Conservation (phyloP, 768 basidiomycete genomes). For the Russula vinacea region DNA sequence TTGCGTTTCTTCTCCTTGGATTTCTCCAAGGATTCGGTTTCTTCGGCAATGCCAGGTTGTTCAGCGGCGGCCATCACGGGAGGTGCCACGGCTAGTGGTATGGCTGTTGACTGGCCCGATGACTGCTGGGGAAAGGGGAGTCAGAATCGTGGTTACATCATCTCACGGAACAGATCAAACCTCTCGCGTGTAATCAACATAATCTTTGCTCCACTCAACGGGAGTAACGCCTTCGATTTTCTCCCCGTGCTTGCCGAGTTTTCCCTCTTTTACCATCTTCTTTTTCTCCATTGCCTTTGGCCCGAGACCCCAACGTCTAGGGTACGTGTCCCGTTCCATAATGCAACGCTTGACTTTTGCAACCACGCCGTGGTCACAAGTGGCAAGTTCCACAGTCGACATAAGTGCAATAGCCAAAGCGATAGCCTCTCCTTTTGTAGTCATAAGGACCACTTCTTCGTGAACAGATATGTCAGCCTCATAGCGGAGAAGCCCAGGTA, state of each 20-base stretch:
- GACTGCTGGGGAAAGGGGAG: constrained; percentile 36
- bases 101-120: constrained; percentile 39
- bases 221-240: constrained; percentile 86
- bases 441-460: constrained; percentile 98
- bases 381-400: constrained; percentile 97
- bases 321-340: constrained; percentile 99
- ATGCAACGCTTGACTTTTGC: constrained; percentile 99
- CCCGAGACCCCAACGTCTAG: constrained; percentile 97
- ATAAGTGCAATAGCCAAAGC: constrained; percentile 94
- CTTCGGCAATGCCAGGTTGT: constrained; percentile 36
- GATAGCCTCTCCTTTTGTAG: constrained; percentile 98
- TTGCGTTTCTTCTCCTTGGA: constrained; percentile 85
- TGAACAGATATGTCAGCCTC: constrained; percentile 91
- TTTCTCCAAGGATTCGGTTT: constrained; percentile 42
- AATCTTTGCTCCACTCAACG: constrained; percentile 85
- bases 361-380: constrained; percentile 97
- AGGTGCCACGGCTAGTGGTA: constrained; percentile 28
- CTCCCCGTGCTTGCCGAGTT: constrained; percentile 93
- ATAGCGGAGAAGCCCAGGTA: constrained; percentile 95
- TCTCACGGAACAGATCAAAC: constrained; percentile 36
- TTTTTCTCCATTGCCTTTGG: constrained; percentile 97
- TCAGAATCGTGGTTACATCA: constrained; percentile 29
- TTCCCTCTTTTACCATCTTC: constrained; percentile 97
- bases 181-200: constrained; percentile 87
- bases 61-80: constrained; percentile 33